phyloP scores from a whole-genome alignment of 495 filamentous ascomycete genomes.

The Penicillium steckii region DNA sequence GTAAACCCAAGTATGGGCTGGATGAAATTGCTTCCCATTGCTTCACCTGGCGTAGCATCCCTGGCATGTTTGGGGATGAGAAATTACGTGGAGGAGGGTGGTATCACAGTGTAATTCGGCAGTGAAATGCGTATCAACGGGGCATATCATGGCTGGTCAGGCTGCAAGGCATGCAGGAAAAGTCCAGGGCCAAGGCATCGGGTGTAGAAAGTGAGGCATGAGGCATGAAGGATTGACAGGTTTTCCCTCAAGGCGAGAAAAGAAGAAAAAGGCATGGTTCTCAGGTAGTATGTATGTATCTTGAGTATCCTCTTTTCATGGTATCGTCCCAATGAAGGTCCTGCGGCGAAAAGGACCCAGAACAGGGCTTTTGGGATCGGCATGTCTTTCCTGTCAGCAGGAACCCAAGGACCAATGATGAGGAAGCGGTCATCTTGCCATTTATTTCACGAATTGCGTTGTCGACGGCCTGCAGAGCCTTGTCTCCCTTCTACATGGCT shows the following conservation, averaged over 20 bases:
- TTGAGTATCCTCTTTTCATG: background rate
- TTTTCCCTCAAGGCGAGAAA: background rate
- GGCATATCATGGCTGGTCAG: slow-evolving; percentile 26
- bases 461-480: slow-evolving; percentile 15
- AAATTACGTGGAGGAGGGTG: slow-evolving; percentile 15
- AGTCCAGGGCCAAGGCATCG: slow-evolving; percentile 6
- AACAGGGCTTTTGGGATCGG: slow-evolving; percentile 6
- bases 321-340: slow-evolving; percentile 12
- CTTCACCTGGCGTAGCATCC: slow-evolving; percentile 11
- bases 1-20: slow-evolving; percentile 9
- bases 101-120: slow-evolving; percentile 29
- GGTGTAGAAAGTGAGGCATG: slow-evolving; percentile 2
- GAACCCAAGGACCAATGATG: slow-evolving; percentile 24
- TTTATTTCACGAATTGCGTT: slow-evolving; percentile 11
- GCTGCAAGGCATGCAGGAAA: slow-evolving; percentile 31
- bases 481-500: slow-evolving; percentile 3
- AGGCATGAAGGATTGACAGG: no score
- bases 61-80: slow-evolving; percentile 2
- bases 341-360: slow-evolving; percentile 1
- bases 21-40: background rate
- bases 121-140: slow-evolving; percentile 18
- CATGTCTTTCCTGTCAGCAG: slow-evolving; percentile 20
- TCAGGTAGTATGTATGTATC: background rate
- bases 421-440: slow-evolving; percentile 1
- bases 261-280: no score